phyloP scores from a whole-genome alignment of 225 moss, liverwort and hornwort species.

The Sphagnum contortum region DNA sequence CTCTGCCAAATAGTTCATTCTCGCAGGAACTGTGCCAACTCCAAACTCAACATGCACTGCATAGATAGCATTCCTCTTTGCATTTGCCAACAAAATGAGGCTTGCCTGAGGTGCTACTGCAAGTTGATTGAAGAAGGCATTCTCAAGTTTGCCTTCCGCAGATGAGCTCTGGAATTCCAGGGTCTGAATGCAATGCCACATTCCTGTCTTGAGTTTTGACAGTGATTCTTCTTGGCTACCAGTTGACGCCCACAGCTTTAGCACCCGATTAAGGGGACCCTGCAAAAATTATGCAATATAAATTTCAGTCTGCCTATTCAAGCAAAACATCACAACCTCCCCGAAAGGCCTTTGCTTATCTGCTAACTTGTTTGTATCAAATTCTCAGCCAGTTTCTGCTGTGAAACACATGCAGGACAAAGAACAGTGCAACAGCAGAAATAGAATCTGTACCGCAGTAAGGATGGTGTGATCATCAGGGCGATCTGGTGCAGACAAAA shows the following conservation, averaged over 20 bases:
- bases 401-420: no score
- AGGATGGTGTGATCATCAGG: conserved; percentile 70
- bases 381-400: no score
- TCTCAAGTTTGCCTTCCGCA: conserved; percentile 41
- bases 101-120: conserved; percentile 56
- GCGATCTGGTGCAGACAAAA: conserved; percentile 64
- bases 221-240: no score
- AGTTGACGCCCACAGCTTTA: conserved; percentile 60
- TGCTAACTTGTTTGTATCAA: no score
- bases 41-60: conserved; percentile 68
- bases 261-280: conserved; percentile 86
- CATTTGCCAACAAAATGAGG: conserved; percentile 76
- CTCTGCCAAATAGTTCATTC: conserved; percentile 77
- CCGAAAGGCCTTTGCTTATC: no score
- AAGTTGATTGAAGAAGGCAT: conserved; percentile 73
- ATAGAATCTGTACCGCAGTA: conserved; percentile 52
- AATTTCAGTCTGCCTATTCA: no score
- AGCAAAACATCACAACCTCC: no score
- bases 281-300: conserved; percentile 10
- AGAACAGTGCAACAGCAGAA: no score
- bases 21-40: conserved; percentile 41
- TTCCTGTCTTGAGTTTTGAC: conserved; percentile 11
- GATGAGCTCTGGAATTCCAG: conserved; percentile 64
- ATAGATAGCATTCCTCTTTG: conserved; percentile 75
- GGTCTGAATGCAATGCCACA: conserved; percentile 73